A percentile compares a stretch with the other conserved stretches of the same genome.
These are phyloP conservation scores for Diaporthe sp. DNA, from an alignment of 2,329 filamentous ascomycete genomes.

Conservation along the genomic window DNA sequence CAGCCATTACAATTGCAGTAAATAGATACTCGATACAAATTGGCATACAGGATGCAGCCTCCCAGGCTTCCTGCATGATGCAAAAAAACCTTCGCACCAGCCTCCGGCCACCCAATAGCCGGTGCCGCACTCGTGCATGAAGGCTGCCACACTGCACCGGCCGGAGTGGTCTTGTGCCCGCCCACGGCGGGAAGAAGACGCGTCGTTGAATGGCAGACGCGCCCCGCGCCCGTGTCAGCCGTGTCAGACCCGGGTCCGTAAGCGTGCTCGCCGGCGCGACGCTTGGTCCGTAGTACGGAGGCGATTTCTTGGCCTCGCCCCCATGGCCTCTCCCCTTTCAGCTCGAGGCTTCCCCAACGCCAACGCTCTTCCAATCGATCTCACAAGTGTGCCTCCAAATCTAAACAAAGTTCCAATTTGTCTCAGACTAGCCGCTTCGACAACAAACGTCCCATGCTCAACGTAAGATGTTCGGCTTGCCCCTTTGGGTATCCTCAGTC, in stretches of 20 bases:
- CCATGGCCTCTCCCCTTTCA: slow-evolving; percentile 20
- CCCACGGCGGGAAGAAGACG: slow-evolving; percentile 10
- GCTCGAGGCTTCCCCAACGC: slow-evolving; percentile 30
- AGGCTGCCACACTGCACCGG: slow-evolving; percentile 19
- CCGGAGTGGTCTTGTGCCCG: slow-evolving; percentile 13
- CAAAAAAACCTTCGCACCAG: background rate
- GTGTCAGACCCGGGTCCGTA: slow-evolving; percentile 29
- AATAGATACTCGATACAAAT: slow-evolving; percentile 10
- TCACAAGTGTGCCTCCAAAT: background rate
- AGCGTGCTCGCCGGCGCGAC: slow-evolving; percentile 29
- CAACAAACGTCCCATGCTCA: background rate
- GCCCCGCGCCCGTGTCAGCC: slow-evolving; percentile 20
- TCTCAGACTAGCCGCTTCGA: slow-evolving; percentile 3
- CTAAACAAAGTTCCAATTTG: slow-evolving; percentile 16
- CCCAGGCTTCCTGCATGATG: slow-evolving; percentile 14
- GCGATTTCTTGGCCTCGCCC: slow-evolving; percentile 25
- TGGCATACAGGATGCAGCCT: slow-evolving; percentile 4
- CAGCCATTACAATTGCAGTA: slow-evolving; percentile 32
- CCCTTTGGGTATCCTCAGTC: background rate
- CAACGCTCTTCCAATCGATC: slow-evolving; percentile 38
- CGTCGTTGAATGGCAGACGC: slow-evolving; percentile 30
- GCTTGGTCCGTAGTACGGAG: slow-evolving; percentile 22
- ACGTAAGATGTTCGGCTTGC: background rate
- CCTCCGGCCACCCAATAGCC: slow-evolving; percentile 14
- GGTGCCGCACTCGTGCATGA: slow-evolving; percentile 27